A percentile compares a stretch with the other conserved stretches of the same genome.
These are phyloP conservation scores for Calonectria honghensis DNA, from an alignment of 2,329 filamentous ascomycete genomes.

Conservation along the genomic window DNA sequence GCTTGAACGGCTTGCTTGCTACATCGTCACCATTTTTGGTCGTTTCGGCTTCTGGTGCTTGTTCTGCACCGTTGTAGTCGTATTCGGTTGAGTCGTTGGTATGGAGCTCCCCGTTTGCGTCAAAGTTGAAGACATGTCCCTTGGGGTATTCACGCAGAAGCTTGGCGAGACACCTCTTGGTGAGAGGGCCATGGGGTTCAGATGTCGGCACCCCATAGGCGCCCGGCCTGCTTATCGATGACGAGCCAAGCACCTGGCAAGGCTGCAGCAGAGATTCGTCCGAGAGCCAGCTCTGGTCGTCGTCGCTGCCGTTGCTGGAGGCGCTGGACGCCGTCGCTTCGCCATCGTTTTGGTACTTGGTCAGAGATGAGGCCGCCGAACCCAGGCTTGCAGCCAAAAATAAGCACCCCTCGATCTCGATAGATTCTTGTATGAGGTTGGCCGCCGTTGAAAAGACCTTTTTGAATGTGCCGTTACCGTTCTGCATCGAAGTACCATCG, in stretches of 20 bases:
- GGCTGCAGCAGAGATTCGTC: conserved; percentile 26
- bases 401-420: conserved; percentile 63
- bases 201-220: conserved; percentile 55
- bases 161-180: conserved; percentile 62
- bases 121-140: conserved; percentile 68
- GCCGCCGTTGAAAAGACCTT: conserved; percentile 65
- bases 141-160: conserved; percentile 67
- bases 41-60: neutral
- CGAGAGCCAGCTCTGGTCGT: conserved; percentile 37
- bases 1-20: conserved; percentile 25
- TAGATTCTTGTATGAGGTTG: conserved; percentile 64
- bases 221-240: conserved; percentile 58
- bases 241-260: conserved; percentile 64
- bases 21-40: neutral
- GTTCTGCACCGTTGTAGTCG: conserved; percentile 35
- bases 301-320: conserved; percentile 55
- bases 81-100: conserved; percentile 58
- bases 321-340: conserved; percentile 35
- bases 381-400: conserved; percentile 58
- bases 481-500: neutral
- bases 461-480: conserved; percentile 29
- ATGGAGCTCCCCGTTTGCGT: conserved; percentile 60
- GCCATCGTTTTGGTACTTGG: conserved; percentile 44
- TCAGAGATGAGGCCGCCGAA: conserved; percentile 43
- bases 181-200: conserved; percentile 54